phyloP scores from a whole-genome alignment of 1,284 basidiomycete genomes.

The Apiotrichum brassicae region DNA sequence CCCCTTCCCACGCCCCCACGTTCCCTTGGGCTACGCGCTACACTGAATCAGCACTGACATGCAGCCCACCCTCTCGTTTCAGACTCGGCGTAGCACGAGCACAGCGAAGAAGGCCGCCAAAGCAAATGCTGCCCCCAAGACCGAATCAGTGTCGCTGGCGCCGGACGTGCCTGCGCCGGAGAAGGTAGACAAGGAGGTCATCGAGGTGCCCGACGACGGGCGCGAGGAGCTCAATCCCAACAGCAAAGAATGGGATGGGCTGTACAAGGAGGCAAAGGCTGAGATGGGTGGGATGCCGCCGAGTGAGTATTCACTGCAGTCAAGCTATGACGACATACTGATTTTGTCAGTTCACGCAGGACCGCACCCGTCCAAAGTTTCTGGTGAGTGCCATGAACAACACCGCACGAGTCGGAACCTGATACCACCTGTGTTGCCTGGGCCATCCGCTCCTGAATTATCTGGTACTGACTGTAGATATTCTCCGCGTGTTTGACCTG shows the following conservation, averaged over 20 bases:
- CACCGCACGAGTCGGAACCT: too few relatives aligned
- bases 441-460: too few relatives aligned
- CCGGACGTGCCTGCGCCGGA: background rate
- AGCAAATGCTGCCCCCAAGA: background rate
- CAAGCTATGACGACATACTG: conserved; percentile 2
- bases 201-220: conserved; percentile 5
- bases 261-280: conserved; percentile 50
- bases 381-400: conserved; percentile 28
- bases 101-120: conserved; percentile 2
- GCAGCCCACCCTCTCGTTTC: conserved; percentile 28
- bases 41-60: too few relatives aligned
- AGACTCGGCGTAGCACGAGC: conserved; percentile 14
- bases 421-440: too few relatives aligned
- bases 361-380: conserved; percentile 38
- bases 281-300: conserved; percentile 57
- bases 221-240: conserved; percentile 43
- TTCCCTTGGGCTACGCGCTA: too few relatives aligned
- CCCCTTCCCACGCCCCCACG: too few relatives aligned
- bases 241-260: conserved; percentile 54
- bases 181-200: conserved; percentile 6
- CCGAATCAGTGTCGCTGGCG: conserved; percentile 1
- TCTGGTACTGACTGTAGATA: conserved; percentile 57
- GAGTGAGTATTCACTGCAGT: conserved; percentile 51
- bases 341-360: conserved; percentile 32
- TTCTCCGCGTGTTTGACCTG: conserved; percentile 75